phyloP scores from a whole-genome alignment of 169 alveolate genomes.

The Theileria equi region DNA sequence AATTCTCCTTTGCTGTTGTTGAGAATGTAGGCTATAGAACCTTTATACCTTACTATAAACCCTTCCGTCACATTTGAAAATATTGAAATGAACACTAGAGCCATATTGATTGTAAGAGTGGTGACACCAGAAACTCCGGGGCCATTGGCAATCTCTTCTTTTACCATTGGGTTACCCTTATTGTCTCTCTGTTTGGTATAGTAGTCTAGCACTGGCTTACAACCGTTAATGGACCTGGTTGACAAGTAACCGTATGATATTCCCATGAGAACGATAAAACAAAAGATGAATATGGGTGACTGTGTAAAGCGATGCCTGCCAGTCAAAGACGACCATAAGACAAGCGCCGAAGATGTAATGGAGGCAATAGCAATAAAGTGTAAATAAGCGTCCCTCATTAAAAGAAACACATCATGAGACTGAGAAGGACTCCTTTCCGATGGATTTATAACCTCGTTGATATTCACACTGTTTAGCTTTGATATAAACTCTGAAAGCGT shows the following conservation, averaged over 20 bases:
- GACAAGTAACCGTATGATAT: not conserved
- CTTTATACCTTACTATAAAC: too few species aligned
- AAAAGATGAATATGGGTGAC: not conserved
- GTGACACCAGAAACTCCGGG: too few species aligned
- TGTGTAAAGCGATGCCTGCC: not conserved
- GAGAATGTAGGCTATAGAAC: too few species aligned
- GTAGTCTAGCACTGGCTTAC: not conserved
- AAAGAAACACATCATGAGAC: not conserved
- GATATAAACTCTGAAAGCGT: conserved; percentile 2
- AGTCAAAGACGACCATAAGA: not conserved
- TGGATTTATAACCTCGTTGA: conserved; percentile 3
- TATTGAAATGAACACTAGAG: too few species aligned
- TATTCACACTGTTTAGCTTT: not conserved
- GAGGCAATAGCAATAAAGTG: not conserved
- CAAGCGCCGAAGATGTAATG: not conserved
- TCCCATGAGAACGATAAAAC: not conserved
- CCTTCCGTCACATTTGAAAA: too few species aligned
- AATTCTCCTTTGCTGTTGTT: too few species aligned
- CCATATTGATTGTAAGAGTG: too few species aligned
- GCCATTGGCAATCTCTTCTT: too few species aligned
- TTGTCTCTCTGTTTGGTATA: not conserved
- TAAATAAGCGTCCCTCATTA: not conserved
- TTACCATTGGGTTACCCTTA: too few species aligned
- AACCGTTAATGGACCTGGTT: not conserved
- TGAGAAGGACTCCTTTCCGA: not conserved